These are phyloP conservation scores for Hypoxylon lenormandii DNA, from an alignment of 495 filamentous ascomycete genomes.

Conservation along the genomic window DNA sequence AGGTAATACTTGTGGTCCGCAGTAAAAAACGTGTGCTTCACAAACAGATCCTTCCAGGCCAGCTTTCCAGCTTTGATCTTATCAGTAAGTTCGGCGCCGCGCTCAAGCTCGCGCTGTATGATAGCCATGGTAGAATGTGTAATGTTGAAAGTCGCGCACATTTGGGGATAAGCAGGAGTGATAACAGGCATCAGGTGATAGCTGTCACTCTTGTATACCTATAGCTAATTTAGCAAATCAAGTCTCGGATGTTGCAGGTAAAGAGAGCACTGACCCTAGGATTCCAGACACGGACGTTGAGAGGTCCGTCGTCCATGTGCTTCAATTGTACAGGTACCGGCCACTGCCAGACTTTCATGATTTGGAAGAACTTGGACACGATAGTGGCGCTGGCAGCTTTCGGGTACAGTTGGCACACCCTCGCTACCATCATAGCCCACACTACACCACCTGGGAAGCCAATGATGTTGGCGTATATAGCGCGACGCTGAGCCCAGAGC, in stretches of 20 bases:
- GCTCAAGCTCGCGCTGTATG: conserved; percentile 82
- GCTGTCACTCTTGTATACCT: conserved; percentile 84
- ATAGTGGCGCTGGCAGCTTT: conserved; percentile 86
- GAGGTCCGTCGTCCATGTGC: conserved; percentile 81
- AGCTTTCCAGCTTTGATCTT: conserved; percentile 79
- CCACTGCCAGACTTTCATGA: conserved; percentile 93
- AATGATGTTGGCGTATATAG: conserved; percentile 93
- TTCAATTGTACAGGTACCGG: conserved; percentile 90
- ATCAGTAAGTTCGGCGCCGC: conserved; percentile 80
- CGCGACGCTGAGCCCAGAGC: conserved; percentile 92
- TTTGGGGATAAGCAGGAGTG: conserved; percentile 93
- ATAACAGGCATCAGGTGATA: conserved; percentile 97
- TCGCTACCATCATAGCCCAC: conserved; percentile 95
- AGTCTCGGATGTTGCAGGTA: neutral
- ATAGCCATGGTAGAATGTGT: conserved; percentile 84
- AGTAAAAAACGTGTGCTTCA: conserved; percentile 91
- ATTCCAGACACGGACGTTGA: conserved; percentile 92
- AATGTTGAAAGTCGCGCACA: conserved; percentile 96
- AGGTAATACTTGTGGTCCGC: conserved; percentile 93
- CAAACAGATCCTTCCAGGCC: conserved; percentile 88
- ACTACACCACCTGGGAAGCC: conserved; percentile 97
- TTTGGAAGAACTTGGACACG: conserved; percentile 89
- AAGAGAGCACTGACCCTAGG: conserved; percentile 72
- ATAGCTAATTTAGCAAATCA: conserved; percentile 32
- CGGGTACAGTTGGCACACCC: conserved; percentile 97